Evolutionary conservation across 176 grass and related monocot genomes (phyloP).

Genomic region (Cocos nucifera): DNA sequence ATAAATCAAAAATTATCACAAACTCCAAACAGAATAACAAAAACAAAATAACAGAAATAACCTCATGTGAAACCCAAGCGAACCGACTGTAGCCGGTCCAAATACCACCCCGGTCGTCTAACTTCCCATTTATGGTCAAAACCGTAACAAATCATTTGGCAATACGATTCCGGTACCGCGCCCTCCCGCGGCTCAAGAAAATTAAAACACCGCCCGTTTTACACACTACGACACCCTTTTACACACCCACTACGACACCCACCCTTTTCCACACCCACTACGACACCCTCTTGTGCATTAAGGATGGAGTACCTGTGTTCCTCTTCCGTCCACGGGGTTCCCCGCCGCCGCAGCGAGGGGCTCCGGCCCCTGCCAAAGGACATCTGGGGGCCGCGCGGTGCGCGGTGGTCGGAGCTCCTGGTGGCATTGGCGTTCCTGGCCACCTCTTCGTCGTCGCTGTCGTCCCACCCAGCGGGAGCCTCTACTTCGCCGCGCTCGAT

Average conservation of each 20-base stretch:
- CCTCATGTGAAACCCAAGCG: too few species aligned
- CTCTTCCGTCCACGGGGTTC: constrained; percentile 68
- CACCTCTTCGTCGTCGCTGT: background rate
- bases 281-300: too few species aligned
- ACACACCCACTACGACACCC: too few species aligned
- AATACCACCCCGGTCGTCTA: too few species aligned
- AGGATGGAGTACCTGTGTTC: constrained; percentile 50
- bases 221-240: too few species aligned
- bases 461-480: constrained; percentile 34
- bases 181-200: too few species aligned
- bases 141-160: too few species aligned
- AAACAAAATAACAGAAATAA: background rate
- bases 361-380: background rate
- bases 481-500: constrained; percentile 66
- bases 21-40: background rate
- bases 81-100: too few species aligned
- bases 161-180: too few species aligned
- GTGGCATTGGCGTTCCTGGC: background rate
- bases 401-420: background rate
- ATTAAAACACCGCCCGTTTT: too few species aligned
- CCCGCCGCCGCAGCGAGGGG: constrained; percentile 23
- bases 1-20: background rate
- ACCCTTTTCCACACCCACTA: too few species aligned
- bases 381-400: background rate
- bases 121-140: too few species aligned